Evolutionary conservation across 257 asterid species (phyloP).

Genomic region (Solanum megistacrolobum): DNA sequence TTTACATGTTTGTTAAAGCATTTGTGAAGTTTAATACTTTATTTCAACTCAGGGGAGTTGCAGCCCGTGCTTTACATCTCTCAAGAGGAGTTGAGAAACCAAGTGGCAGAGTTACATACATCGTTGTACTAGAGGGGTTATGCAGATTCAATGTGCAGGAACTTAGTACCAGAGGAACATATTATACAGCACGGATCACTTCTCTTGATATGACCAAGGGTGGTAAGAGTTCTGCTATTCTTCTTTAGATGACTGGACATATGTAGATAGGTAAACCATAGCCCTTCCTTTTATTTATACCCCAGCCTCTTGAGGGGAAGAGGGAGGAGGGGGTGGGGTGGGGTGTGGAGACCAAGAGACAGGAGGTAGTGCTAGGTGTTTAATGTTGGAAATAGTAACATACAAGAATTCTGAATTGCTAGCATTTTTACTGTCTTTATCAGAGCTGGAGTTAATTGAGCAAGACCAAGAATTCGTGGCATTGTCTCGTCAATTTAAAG

Average conservation of each 20-base stretch:
- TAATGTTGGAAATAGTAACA: background rate
- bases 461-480: constrained; percentile 88
- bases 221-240: constrained; percentile 38
- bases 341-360: background rate
- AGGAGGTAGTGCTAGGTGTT: background rate
- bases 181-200: constrained; percentile 90
- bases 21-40: background rate
- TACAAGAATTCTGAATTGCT: constrained; percentile 17
- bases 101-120: constrained; percentile 96
- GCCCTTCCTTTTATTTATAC: background rate
- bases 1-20: constrained; percentile 35
- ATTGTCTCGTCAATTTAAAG: constrained; percentile 91
- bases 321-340: background rate
- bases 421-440: constrained; percentile 16
- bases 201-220: constrained; percentile 80
- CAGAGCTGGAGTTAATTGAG: constrained; percentile 94
- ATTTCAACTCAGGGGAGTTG: constrained; percentile 6
- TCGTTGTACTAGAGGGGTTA: constrained; percentile 92
- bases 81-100: constrained; percentile 99
- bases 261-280: background rate
- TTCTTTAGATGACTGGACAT: background rate
- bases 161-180: constrained; percentile 92
- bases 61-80: constrained; percentile 92
- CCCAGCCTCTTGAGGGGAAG: background rate
- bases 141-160: constrained; percentile 97